A percentile compares a stretch with the other conserved stretches of the same genome.
These are phyloP conservation scores for Leccinum huronense DNA, from an alignment of 1,284 basidiomycete species.

Conservation along the genomic window DNA sequence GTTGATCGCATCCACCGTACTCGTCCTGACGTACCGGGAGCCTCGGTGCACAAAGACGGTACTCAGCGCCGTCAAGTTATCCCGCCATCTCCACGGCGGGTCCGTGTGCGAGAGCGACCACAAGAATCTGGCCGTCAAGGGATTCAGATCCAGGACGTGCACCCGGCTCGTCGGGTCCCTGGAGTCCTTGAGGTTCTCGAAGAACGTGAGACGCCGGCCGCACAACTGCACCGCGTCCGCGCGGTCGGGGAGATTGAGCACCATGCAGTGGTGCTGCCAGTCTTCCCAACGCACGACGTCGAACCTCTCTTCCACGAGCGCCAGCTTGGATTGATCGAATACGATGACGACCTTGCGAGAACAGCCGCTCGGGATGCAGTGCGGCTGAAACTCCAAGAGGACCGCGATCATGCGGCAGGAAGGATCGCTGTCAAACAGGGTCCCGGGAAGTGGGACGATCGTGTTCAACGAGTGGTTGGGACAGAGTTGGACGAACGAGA, in stretches of 20 bases:
- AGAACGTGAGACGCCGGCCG: constrained; percentile 34
- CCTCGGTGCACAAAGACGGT: constrained; percentile 30
- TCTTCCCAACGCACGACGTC: constrained; percentile 33
- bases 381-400: constrained; percentile 30
- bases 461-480: constrained; percentile 28
- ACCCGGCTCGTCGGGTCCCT: constrained; percentile 27
- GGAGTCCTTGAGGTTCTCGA: constrained; percentile 28
- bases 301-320: constrained; percentile 18
- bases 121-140: constrained; percentile 27
- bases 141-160: constrained; percentile 35
- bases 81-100: constrained; percentile 36
- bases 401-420: constrained; percentile 28
- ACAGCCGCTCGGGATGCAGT: constrained; percentile 31
- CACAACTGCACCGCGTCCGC: constrained; percentile 34
- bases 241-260: constrained; percentile 35
- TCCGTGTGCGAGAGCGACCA: constrained; percentile 29
- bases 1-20: constrained; percentile 30
- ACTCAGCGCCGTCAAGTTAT: constrained; percentile 28
- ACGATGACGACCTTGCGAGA: constrained; percentile 35
- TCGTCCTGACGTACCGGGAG: constrained; percentile 33
- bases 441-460: constrained; percentile 21
- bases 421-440: constrained; percentile 33
- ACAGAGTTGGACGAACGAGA: constrained; percentile 35
- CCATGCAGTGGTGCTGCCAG: constrained; percentile 35
- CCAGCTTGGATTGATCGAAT: constrained; percentile 32